These are phyloP conservation scores for Phoenix roebelenii DNA, from an alignment of 176 grass and related monocot genomes.

Conservation along the genomic window DNA sequence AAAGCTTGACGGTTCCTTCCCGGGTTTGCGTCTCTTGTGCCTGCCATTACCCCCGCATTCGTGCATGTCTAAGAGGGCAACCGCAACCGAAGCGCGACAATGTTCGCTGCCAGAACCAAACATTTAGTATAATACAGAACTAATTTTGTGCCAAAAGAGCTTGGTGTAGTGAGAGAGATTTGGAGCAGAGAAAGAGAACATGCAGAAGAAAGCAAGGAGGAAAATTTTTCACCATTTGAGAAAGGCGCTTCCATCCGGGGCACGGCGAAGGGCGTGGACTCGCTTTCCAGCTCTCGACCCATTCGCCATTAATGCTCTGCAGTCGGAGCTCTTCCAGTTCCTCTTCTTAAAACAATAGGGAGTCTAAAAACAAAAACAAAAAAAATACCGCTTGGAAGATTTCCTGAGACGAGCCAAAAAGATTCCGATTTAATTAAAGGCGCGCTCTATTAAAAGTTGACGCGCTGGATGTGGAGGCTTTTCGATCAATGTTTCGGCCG, in stretches of 20 bases:
- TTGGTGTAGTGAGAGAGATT: no score
- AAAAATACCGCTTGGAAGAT: no score
- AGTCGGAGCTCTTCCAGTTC: no score
- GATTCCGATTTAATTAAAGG: no score
- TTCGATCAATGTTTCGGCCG: no score
- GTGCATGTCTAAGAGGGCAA: constrained; percentile 29
- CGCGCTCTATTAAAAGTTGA: no score
- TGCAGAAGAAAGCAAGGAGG: background rate
- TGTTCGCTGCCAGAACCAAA: constrained; percentile 6
- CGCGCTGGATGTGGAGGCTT: no score
- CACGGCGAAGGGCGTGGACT: constrained; percentile 11
- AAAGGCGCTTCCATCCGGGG: constrained; percentile 29
- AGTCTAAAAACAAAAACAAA: no score
- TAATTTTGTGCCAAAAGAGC: no score
- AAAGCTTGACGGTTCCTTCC: constrained; percentile 3
- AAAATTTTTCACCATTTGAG: constrained; percentile 22
- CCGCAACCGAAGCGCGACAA: constrained; percentile 14
- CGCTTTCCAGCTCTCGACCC: constrained; percentile 19
- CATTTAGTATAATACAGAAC: no score
- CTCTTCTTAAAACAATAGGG: no score
- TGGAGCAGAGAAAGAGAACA: background rate
- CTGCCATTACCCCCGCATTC: constrained; percentile 13
- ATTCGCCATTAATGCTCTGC: background rate
- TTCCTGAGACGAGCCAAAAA: no score
- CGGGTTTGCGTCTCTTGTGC: background rate